Evolutionary conservation across 305 asterid genomes (phyloP).

Genomic region (Withania somnifera): DNA sequence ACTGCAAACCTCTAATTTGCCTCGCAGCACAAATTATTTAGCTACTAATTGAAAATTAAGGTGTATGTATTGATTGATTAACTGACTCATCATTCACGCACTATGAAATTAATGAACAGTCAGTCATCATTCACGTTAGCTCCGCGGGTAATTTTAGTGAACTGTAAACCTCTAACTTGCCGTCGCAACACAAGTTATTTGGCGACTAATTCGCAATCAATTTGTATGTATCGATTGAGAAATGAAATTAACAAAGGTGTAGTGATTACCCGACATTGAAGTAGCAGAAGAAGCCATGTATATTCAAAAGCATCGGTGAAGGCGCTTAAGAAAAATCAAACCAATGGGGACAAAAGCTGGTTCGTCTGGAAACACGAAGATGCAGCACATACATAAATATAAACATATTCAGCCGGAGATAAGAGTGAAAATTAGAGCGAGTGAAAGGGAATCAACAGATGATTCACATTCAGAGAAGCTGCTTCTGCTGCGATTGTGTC

Average conservation of each 20-base stretch:
- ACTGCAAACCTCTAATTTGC: too few relatives aligned
- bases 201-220: not conserved
- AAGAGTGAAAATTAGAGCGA: not conserved
- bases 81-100: too few relatives aligned
- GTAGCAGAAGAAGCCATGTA: slow-evolving; percentile 60
- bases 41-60: too few relatives aligned
- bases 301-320: slow-evolving; percentile 54
- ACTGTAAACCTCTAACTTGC: too few relatives aligned
- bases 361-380: not conserved
- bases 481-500: not conserved
- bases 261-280: slow-evolving; percentile 47
- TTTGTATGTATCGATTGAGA: not conserved
- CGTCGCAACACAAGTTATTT: too few relatives aligned
- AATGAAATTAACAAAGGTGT: too few relatives aligned
- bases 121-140: too few relatives aligned
- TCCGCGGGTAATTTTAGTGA: too few relatives aligned
- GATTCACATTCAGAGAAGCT: slow-evolving; percentile 12
- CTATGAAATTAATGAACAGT: too few relatives aligned
- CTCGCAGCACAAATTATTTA: too few relatives aligned
- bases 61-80: too few relatives aligned
- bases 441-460: slow-evolving; percentile 4
- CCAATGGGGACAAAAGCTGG: slow-evolving; percentile 12
- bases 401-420: not conserved
- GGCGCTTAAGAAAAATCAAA: slow-evolving; percentile 6
- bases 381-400: not conserved